phyloP scores from a whole-genome alignment of 1,284 basidiomycete species.

The Ceratobasidium sp. region DNA sequence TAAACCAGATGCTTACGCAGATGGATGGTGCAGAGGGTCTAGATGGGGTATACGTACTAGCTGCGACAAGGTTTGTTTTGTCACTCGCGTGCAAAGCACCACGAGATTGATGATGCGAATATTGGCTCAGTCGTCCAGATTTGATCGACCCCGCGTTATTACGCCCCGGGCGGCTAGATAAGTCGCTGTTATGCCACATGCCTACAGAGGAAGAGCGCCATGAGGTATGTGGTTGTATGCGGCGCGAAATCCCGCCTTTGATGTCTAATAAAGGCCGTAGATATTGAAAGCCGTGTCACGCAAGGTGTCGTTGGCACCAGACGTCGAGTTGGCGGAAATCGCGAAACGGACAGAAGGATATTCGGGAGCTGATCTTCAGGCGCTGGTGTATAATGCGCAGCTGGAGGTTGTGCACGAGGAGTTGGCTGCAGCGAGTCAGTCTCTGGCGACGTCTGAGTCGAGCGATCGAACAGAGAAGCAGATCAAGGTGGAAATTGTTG shows the following conservation, averaged over 20 bases:
- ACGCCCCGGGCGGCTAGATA: conserved; percentile 96
- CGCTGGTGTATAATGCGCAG: conserved; percentile 96
- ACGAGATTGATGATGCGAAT: neutral
- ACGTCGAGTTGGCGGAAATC: conserved; percentile 77
- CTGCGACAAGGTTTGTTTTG: conserved; percentile 85
- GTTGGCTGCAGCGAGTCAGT: conserved; percentile 59
- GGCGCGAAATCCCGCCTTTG: neutral
- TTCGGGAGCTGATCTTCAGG: conserved; percentile 97
- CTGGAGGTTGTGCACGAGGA: conserved; percentile 88
- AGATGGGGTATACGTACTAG: conserved; percentile 97
- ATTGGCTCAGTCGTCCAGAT: conserved; percentile 83
- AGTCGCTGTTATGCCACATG: conserved; percentile 94
- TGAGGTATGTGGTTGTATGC: conserved; percentile 68
- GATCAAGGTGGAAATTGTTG: conserved; percentile 53
- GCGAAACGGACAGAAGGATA: conserved; percentile 86
- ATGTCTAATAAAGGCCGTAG: conserved; percentile 59
- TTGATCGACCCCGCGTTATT: conserved; percentile 96
- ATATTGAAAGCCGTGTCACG: conserved; percentile 84
- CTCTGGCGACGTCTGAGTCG: conserved; percentile 46
- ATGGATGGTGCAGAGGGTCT: conserved; percentile 99
- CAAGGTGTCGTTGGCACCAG: conserved; percentile 77
- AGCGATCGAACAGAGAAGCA: conserved; percentile 30
- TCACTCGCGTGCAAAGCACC: neutral
- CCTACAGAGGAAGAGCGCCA: conserved; percentile 80
- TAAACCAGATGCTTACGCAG: conserved; percentile 98